Percentiles rank a stretch among this genome's conserved stretches.
phyloP scores from a whole-genome alignment of 257 asterid species.

The Scutellaria baicalensis region DNA sequence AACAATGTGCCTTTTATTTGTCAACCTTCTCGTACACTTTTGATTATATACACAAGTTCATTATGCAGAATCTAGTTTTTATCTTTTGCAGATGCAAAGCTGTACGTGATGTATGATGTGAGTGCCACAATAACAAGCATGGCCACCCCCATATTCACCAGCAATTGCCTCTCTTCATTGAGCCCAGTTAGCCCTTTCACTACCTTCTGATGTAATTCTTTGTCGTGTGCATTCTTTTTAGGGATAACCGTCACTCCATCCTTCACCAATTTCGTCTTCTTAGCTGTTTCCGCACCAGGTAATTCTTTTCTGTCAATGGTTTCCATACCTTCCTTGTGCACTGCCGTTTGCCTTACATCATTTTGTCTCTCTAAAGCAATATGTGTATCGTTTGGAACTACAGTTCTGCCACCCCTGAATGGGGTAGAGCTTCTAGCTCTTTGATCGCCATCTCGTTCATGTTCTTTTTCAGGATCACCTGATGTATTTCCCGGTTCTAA shows the following conservation, averaged over 20 bases:
- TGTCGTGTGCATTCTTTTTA: slow-evolving; percentile 7
- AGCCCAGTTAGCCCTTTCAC: slow-evolving; percentile 34
- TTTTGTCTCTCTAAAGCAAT: slow-evolving; percentile 10
- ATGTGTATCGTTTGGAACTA: slow-evolving; percentile 1
- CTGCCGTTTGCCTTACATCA: slow-evolving; percentile 1
- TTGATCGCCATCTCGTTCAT: neutral
- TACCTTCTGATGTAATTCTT: slow-evolving; percentile 16
- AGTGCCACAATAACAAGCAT: slow-evolving; percentile 61
- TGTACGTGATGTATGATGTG: slow-evolving; percentile 41
- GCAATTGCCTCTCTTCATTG: slow-evolving; percentile 51
- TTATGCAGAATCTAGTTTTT: slow-evolving; percentile 15
- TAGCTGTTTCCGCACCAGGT: slow-evolving; percentile 8
- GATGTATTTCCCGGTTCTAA: slow-evolving; percentile 11
- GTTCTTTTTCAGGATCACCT: neutral
- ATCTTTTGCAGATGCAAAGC: slow-evolving; percentile 22
- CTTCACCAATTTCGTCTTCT: slow-evolving; percentile 5
- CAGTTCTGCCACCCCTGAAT: neutral
- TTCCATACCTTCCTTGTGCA: slow-evolving; percentile 8
- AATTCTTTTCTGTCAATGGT: slow-evolving; percentile 8
- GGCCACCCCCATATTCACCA: slow-evolving; percentile 63
- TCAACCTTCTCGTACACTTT: neutral
- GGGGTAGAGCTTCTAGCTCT: slow-evolving; percentile 15
- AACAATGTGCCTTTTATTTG: slow-evolving; percentile 7
- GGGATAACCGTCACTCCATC: neutral
- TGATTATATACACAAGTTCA: neutral